phyloP scores from a whole-genome alignment of 257 asterid species.

The Gynochthodes officinalis region DNA sequence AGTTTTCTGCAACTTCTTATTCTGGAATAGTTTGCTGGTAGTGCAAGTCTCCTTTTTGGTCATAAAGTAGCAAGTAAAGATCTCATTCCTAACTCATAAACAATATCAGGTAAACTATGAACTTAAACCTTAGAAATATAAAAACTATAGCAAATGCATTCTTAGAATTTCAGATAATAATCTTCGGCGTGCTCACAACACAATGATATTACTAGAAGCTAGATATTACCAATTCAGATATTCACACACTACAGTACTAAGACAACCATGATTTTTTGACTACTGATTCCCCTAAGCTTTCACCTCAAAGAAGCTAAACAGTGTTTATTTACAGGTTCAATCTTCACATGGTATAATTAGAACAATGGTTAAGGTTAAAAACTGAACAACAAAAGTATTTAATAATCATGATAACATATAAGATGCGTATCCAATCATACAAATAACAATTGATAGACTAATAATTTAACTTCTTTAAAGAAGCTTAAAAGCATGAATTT shows the following conservation, averaged over 20 bases:
- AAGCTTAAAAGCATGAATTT: neutral
- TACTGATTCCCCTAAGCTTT: neutral
- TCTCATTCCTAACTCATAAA: neutral
- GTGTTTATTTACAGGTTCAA: neutral
- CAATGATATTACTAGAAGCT: neutral
- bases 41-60: neutral
- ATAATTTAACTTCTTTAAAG: neutral
- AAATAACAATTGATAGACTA: too few relatives aligned
- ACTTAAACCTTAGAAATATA: neutral
- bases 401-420: neutral
- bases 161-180: neutral
- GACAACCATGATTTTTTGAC: neutral
- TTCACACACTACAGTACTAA: neutral
- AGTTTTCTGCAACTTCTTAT: neutral
- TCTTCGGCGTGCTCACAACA: neutral
- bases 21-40: neutral
- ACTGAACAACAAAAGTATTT: neutral
- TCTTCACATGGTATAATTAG: neutral
- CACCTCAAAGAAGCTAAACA: neutral
- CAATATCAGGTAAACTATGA: neutral
- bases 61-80: neutral
- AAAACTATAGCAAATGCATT: neutral
- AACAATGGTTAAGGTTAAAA: neutral
- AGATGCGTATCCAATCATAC: too few relatives aligned
- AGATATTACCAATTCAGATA: neutral